Conservation (phyloP, 805 yeast genomes). For the Tanozyma kutaoensis region DNA sequence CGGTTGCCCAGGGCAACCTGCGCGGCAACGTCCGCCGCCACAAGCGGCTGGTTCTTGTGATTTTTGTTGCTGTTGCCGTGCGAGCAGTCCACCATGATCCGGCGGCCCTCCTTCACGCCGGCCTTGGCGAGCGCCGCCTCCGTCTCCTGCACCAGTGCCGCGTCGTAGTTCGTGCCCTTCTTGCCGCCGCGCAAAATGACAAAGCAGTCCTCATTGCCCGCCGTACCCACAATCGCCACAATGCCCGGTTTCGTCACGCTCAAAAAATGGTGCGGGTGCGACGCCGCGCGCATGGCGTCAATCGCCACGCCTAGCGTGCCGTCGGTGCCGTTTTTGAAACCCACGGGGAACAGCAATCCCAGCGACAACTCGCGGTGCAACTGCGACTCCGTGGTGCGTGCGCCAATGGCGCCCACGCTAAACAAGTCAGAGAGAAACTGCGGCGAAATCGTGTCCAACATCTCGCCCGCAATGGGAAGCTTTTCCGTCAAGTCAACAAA, state of each 20-base stretch:
- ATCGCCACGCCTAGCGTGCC: conserved; percentile 87
- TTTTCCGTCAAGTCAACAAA: conserved; percentile 66
- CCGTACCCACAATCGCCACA: conserved; percentile 92
- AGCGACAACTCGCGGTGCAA: conserved; percentile 95
- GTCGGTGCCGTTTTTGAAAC: conserved; percentile 97
- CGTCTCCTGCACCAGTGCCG: conserved; percentile 60
- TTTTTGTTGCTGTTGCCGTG: conserved; percentile 96
- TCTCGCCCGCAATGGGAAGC: conserved; percentile 90
- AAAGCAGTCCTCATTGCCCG: conserved; percentile 90
- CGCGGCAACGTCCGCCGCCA: conserved; percentile 66
- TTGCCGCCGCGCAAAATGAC: conserved; percentile 94
- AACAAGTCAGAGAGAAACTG: conserved; percentile 86
- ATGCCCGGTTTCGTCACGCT: conserved; percentile 96
- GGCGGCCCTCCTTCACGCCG: conserved; percentile 16
- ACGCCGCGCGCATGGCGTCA: conserved; percentile 88
- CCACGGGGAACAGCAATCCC: conserved; percentile 96
- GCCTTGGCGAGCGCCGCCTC: conserved; percentile 43
- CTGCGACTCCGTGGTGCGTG: conserved; percentile 97
- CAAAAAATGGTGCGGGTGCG: conserved; percentile 88
- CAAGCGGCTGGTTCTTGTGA: conserved; percentile 90
- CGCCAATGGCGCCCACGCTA: conserved; percentile 96
- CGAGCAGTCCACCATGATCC: conserved; percentile 89
- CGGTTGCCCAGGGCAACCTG: conserved; percentile 77
- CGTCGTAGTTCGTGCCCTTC: conserved; percentile 86
- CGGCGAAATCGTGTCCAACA: conserved; percentile 96